A percentile compares a stretch with the other conserved stretches of the same genome.
Conservation (phyloP, 495 filamentous ascomycete species). For the Aspergillus nidulans region DNA sequence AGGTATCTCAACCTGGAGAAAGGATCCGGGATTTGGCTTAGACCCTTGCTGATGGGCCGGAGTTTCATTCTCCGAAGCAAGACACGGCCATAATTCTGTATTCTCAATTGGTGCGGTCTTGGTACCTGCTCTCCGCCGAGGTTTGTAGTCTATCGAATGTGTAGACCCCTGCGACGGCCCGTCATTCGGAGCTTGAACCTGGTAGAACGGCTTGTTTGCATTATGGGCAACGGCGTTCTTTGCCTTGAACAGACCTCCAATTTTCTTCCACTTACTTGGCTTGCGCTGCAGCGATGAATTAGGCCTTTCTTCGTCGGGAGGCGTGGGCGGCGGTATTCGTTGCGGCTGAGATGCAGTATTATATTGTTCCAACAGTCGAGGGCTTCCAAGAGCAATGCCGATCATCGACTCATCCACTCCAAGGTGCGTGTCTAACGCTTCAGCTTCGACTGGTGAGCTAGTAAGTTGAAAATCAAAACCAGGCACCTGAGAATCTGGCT, state of each 20-base stretch:
- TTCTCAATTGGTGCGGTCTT: slow-evolving; percentile 10
- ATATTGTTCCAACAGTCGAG: slow-evolving; percentile 31
- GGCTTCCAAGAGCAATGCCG: slow-evolving; percentile 53
- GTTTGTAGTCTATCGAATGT: slow-evolving; percentile 19
- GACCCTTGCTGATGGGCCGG: slow-evolving; percentile 1
- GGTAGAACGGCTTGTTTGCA: slow-evolving; percentile 22
- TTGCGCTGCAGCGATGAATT: slow-evolving; percentile 33
- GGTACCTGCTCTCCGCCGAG: neutral
- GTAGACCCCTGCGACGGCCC: slow-evolving; percentile 17
- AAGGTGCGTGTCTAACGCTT: slow-evolving; percentile 12
- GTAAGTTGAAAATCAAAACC: slow-evolving; percentile 40
- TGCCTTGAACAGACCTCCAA: slow-evolving; percentile 48
- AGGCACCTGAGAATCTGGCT: slow-evolving; percentile 10
- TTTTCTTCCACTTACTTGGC: slow-evolving; percentile 54
- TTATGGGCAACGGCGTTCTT: slow-evolving; percentile 33
- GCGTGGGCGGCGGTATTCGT: slow-evolving; percentile 17
- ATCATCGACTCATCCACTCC: slow-evolving; percentile 36
- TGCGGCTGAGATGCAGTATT: slow-evolving; percentile 20
- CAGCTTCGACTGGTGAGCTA: slow-evolving; percentile 25
- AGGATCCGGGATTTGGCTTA: slow-evolving; percentile 7
- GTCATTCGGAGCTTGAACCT: slow-evolving; percentile 11
- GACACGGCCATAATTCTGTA: slow-evolving; percentile 32
- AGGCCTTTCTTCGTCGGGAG: slow-evolving; percentile 9
- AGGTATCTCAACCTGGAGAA: slow-evolving; percentile 78
- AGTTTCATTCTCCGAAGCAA: slow-evolving; percentile 18